Base-by-base conservation (phyloP, 139 green algal species). In the Tetraselmis chui region DNA sequence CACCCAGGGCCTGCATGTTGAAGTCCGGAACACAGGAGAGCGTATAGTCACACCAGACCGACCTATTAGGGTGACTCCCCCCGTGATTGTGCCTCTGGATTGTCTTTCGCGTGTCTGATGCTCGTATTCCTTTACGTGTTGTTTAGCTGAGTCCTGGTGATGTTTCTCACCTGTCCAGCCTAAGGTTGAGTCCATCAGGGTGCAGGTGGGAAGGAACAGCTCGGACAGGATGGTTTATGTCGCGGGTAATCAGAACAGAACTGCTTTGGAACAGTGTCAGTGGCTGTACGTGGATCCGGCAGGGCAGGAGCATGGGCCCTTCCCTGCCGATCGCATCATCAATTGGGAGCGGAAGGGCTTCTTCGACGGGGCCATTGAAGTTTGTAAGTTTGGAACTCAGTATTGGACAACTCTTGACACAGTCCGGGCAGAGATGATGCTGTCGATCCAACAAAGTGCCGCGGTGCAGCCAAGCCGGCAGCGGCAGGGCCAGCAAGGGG, bases 271-370 rank as follows among this genome's bases (percentile, higher is more conserved):
- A n/a, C n/a, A n/a, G n/a, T n/a, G n/a, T n/a, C 5, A 25, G 5
- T 89, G 85, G 85, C 59, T 88, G 76, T 89, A 89, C 76, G 29
- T 28, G 2, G 85, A 87, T 28, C 83, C 79, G 0, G 83, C 80
- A 30, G 85, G 85, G 11, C 11, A 28, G 29, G 27, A 79, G 59
- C 85, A 87, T 30, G 85, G 85, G 29, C 85, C 83, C 32, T 89
- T 80, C 81, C n/a, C 77, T 0, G 79, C 83, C n/a, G 23, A 80
- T 1, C 81, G 84, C 26, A 85, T 89, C 26, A 67, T 87, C 23
- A 87, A 87, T 29, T 89, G 85, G 85, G 26, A 85, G 27, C 45
- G 79, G 58, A n/a, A 59, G 30, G 27, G 28, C 23, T 84, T 77
- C 76, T 87, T 87, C 27, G 76, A 79, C 28, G 74, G 59, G 2